Base-by-base conservation (phyloP, 768 basidiomycete genomes). In the Asterophora parasitica region DNA sequence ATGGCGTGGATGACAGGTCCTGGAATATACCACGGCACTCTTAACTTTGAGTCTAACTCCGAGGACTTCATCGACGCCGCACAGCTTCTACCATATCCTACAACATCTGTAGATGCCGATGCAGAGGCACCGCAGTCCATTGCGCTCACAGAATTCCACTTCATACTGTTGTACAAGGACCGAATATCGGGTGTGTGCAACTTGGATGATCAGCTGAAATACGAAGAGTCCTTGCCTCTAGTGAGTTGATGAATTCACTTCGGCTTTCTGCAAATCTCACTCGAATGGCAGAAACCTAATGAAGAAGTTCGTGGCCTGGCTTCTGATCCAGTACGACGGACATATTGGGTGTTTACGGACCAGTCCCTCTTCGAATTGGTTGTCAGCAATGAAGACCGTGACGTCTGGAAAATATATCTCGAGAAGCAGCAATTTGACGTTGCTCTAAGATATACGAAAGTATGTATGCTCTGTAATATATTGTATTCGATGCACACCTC, bases 1-100 rank as follows among this genome's bases (percentile, higher is more conserved):
- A 70, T 96, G 55, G 95, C 92, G 4, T 97, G 95, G 95, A 76
- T 95, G 72, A 95, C 92, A 41, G 82, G 94, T 91, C 86, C 88
- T 35, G 95, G 95, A 8, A 78, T 97, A 37, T 98, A 94, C 63
- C 85, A 93, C 59, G 91, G 90, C 11, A 71, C 71, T 8, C 71
- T 95, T 42, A 85, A 83, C 58, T 84, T 85, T 58, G 79, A 84
- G 16, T 70, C 80, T 1, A 72, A 77, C 39, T 69, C 82, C 11
- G 87, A 92, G 63, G 82, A 87, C 57, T 73, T 85, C 60, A 81
- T 92, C 55, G 85, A 92, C 64, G 74, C 79, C 30, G 78, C 88
- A 20, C 81, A 88, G 57, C 76, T 94, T 12, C 70, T 92, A 7
- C 89, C 88, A 3, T 94, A 91, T 59, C 88, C 88, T 13, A 42